Base-by-base conservation (phyloP, 2,329 filamentous ascomycete species). In the Hypocreales sp. region DNA sequence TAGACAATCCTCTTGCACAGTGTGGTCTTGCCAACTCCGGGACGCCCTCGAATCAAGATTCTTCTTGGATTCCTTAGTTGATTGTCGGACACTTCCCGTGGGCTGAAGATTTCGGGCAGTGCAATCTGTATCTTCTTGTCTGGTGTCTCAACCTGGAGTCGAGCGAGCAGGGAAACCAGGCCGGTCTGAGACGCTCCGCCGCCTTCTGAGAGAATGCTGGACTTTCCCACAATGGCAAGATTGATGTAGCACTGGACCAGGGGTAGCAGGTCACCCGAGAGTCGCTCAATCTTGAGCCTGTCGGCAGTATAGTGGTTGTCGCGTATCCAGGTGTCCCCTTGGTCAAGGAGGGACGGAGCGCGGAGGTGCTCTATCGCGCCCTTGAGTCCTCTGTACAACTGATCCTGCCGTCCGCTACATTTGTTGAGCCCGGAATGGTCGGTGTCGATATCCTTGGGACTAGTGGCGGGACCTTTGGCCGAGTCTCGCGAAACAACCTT, bases 1-100 rank as follows among this genome's bases (percentile, higher is more conserved):
- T 51, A 28, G 19, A 57, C 40, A 7, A 56, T 50, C 36, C 55
- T 58, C 30, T 57, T 56, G 40, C 51, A 57, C n/a, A 56, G 31
- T 2, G 54, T 57, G 5, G 51, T 53, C 40, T 57, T 58, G 3
- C 52, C 52, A 1, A 55, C 44, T 24, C 54, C 53, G 0, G 52
- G 47, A 7, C 40, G 42, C 20, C 51, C 53, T 19, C 41, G 40
- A 25, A 57, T 55, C 23, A 55, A 30, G 13, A 57, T 47, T 24
- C 48, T 36, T 34, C 41, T 42, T 20, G 48, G 45, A 11, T 20
- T 8, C 4, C 31, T 35, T 8, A 8, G 17, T 1, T 8, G 8
- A 18, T 34, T 36, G 16, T 41, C n/a, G n/a, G n/a, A n/a, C n/a
- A n/a, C n/a, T n/a, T n/a, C 32, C 12, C 46, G 36, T 28, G 35